Base-by-base conservation (phyloP, 108 stramenopile species). In the Cyclotella distinguenda region DNA sequence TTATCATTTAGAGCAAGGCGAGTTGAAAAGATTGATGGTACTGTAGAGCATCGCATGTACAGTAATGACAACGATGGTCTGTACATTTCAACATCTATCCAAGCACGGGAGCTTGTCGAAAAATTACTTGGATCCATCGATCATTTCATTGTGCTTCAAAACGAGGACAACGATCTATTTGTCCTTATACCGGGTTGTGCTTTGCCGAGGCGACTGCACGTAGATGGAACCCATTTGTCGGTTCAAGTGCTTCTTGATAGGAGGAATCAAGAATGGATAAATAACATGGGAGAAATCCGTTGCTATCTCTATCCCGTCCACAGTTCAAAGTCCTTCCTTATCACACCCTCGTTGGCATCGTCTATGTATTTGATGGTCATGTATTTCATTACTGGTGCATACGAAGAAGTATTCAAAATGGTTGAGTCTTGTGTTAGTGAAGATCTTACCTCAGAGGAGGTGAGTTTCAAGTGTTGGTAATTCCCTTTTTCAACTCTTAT, bases 251-350 rank as follows among this genome's bases (percentile, higher is more conserved):
- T 97, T 44, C 82, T 98, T 8, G 94, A 97, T 69, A 78, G 95
- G 4, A 71, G 94, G 58, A 97, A 98, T 67, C 68, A 88, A 66
- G 95, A 96, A 65, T 99, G 98, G 98, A 96, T 97, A 55, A 84
- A 83, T 40, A 97, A 96, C 59, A 87, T 97, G 64, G 96, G 96
- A 16, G 94, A 94, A 73, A 95, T 96, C 23, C 87, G 97, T 1
- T 95, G 95, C 68, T 97, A 98, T 74, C 78, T 99, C 25, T 99
- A 98, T 68, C 97, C 97, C 10, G 87, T 99, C 48, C 98, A 99
- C 66, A 93, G 90, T 58, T 94, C 94, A 13, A 83, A 84, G 60
- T 79, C 88, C n/a, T 97, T 95, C 73, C 76, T 95, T 44, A 82
- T 89, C 47, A 95, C 99, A 27, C 96, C 96, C 6, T 94, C 95